Conservation (phyloP, 306 rosid genomes). For the Vigna trinervia region DNA sequence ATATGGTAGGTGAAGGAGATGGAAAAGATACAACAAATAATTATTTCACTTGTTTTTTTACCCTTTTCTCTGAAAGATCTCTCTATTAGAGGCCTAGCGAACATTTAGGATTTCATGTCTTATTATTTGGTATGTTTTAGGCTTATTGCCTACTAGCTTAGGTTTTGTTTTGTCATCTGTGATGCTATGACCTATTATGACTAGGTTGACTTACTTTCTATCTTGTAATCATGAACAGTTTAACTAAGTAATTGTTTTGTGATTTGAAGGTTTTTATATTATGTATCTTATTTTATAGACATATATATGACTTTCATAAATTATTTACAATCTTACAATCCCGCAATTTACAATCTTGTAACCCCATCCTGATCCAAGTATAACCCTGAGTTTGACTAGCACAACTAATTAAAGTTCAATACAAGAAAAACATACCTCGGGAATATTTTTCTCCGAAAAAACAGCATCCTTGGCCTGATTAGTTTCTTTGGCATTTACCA, state of each 20-base stretch:
- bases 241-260: background rate
- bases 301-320: background rate
- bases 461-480: constrained; percentile 47
- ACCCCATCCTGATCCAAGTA: background rate
- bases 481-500: constrained; percentile 50
- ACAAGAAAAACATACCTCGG: constrained; percentile 63
- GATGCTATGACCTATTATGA: too few species aligned
- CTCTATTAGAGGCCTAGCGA: too few species aligned
- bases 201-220: too few species aligned
- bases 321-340: background rate
- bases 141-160: too few species aligned
- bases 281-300: background rate
- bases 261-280: background rate
- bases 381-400: background rate
- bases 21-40: too few species aligned
- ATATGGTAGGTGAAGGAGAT: too few species aligned
- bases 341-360: background rate
- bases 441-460: constrained; percentile 60
- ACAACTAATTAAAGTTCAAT: constrained; percentile 12
- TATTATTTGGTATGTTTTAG: too few species aligned
- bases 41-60: too few species aligned
- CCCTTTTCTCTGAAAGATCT: too few species aligned
- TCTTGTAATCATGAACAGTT: background rate
- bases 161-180: too few species aligned
- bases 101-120: too few species aligned